Percentiles rank a stretch among this genome's conserved stretches.
These are phyloP conservation scores for Monsonia emarginata DNA, from an alignment of 441 rosid genomes.

Conservation along the genomic window DNA sequence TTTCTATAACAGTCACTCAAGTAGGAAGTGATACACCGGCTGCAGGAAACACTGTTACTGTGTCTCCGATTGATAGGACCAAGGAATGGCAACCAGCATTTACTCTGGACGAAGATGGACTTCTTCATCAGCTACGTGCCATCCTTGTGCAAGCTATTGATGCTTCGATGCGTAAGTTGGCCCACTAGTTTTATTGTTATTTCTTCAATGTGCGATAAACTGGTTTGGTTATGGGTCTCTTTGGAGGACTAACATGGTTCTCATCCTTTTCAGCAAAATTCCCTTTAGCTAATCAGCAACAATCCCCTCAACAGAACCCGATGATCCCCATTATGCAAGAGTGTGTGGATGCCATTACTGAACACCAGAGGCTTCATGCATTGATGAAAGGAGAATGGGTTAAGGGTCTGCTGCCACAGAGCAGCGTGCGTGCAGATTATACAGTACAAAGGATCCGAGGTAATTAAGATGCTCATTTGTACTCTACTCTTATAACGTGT, in stretches of 20 bases:
- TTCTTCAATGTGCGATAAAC: background rate
- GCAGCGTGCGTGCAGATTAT: conserved; percentile 58
- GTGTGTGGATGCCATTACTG: conserved; percentile 77
- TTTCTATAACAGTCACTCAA: conserved; percentile 55
- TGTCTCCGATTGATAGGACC: conserved; percentile 45
- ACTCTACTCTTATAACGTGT: background rate
- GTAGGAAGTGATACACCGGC: conserved; percentile 55
- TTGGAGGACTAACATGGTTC: conserved; percentile 7
- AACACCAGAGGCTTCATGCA: conserved; percentile 78
- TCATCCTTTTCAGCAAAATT: conserved; percentile 46
- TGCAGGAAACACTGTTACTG: conserved; percentile 36
- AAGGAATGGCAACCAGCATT: conserved; percentile 76
- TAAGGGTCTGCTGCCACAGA: conserved; percentile 73
- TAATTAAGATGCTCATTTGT: conserved; percentile 18
- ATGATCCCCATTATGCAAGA: conserved; percentile 59
- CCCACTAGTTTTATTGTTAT: background rate
- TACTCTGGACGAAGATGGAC: conserved; percentile 70
- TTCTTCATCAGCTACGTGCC: conserved; percentile 66
- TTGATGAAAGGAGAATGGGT: conserved; percentile 94
- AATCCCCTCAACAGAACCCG: conserved; percentile 56
- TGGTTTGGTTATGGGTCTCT: conserved; percentile 7
- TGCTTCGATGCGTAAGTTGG: conserved; percentile 47
- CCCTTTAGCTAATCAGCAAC: conserved; percentile 42
- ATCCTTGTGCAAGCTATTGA: conserved; percentile 69
- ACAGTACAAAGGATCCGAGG: conserved; percentile 71